These are phyloP conservation scores for Aspergillus persii DNA, from an alignment of 2,329 filamentous ascomycete genomes.

Conservation along the genomic window DNA sequence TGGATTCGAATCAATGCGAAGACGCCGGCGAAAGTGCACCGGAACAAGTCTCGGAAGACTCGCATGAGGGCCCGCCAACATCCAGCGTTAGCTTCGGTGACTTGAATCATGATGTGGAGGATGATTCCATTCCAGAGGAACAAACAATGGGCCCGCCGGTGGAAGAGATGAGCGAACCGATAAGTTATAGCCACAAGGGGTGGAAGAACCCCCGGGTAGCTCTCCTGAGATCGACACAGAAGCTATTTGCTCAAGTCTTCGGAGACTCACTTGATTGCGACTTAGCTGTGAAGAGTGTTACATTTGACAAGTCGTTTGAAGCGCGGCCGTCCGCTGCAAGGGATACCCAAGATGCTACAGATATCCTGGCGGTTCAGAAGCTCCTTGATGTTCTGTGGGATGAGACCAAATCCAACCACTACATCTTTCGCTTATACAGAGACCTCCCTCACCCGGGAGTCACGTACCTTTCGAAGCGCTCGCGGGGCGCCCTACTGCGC, in stretches of 20 bases:
- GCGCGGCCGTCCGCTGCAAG: conserved; percentile 36
- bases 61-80: background rate
- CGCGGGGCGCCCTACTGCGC: conserved; percentile 65
- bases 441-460: conserved; percentile 54
- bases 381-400: conserved; percentile 45
- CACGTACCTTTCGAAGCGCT: conserved; percentile 46
- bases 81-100: background rate
- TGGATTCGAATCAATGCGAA: background rate
- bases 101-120: background rate
- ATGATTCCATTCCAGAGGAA: background rate
- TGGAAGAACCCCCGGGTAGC: conserved; percentile 18
- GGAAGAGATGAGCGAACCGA: background rate
- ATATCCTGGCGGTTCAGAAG: conserved; percentile 36
- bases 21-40: background rate
- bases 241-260: conserved; percentile 24
- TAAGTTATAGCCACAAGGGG: conserved; percentile 7
- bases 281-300: conserved; percentile 38
- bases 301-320: conserved; percentile 16
- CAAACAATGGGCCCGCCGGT: background rate
- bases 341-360: conserved; percentile 28
- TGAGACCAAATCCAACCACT: conserved; percentile 45
- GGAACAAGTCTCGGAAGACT: background rate
- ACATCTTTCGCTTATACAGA: conserved; percentile 54
- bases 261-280: conserved; percentile 23
- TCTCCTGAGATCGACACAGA: conserved; percentile 19